Evolutionary conservation across 768 basidiomycete species (phyloP), one percentile per base, ranked within the genome.

Genomic region (Naganishia antarctica): DNA sequence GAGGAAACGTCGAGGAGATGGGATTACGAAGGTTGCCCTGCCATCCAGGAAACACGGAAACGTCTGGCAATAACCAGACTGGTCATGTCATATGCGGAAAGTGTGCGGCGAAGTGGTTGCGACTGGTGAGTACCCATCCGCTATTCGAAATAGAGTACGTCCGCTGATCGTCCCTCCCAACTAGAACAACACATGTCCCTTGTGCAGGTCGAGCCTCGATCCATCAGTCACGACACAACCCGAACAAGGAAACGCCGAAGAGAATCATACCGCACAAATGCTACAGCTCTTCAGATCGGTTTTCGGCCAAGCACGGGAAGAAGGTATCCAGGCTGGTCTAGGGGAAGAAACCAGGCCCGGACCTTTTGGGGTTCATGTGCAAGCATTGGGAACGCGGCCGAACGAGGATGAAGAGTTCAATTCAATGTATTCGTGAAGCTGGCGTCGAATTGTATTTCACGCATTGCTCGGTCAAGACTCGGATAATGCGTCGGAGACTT

Each of bases 21-120:
- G 66, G 66, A 12, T 37, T 67, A 28, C n/a, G 66, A 31, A 13
- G 44, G 21, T 31, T 67, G 12, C 61, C 66, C 7, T 67, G 66
- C 43, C 43, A 44, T 21, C n/a, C 26, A 12, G 16, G 4, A 1
- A 45, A 3, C 23, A 21, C 16, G 6, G 50, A 31, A 3, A 18
- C 40, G 12, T 25, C 18, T 12, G 29, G 13, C 3, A 29, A 6
- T 12, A 34, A 34, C n/a, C n/a, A 41, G 44, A 37, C 26, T 26
- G 66, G 61, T 3, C 66, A 67, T 49, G 44, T 63, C 34, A 29
- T 67, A 5, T 67, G 66, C 58, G 66, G 66, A 11, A 63, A 63
- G 43, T 67, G 66, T 26, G 66, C 60, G 3, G 26, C 31, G 16
- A 62, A 63, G 34, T 67, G 66, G 66, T 29, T 67, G 28, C 46